Percentiles rank a stretch among this genome's conserved stretches.
These are phyloP conservation scores for Blastocystis sp. DNA, from an alignment of 352 stramenopile species.

Conservation along the genomic window DNA sequence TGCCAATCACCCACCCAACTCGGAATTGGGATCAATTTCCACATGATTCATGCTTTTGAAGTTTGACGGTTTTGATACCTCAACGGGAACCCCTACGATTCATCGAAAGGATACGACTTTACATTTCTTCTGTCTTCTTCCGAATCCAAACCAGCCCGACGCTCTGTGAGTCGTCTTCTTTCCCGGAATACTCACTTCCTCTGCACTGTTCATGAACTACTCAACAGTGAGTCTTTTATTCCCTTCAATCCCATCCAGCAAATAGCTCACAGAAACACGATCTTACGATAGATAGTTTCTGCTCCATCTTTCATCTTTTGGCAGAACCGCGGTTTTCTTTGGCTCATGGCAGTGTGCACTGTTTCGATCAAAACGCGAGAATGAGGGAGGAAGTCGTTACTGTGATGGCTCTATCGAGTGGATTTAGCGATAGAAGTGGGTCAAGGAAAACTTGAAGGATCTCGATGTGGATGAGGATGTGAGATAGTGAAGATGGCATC, in stretches of 20 bases:
- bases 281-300: too few species aligned
- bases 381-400: background rate
- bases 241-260: too few species aligned
- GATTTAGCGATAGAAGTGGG: slow-evolving; percentile 28
- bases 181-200: slow-evolving; percentile 26
- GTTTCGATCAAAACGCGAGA: too few species aligned
- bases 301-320: too few species aligned
- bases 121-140: slow-evolving; percentile 59
- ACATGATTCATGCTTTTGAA: slow-evolving; percentile 75
- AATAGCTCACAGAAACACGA: too few species aligned
- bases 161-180: slow-evolving; percentile 32
- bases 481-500: background rate
- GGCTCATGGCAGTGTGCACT: too few species aligned
- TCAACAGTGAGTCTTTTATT: background rate
- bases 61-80: slow-evolving; percentile 71
- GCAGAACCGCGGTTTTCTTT: too few species aligned
- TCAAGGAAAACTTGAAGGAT: background rate
- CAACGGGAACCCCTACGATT: slow-evolving; percentile 47
- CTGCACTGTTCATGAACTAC: slow-evolving; percentile 27
- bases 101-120: background rate
- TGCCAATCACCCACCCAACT: slow-evolving; percentile 6
- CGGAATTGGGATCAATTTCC: slow-evolving; percentile 72
- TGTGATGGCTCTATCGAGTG: background rate
- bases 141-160: slow-evolving; percentile 29
- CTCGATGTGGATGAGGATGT: slow-evolving; percentile 63